Evolutionary conservation across 495 filamentous ascomycete genomes (phyloP).

Genomic region (Mytilinidion resinicola): DNA sequence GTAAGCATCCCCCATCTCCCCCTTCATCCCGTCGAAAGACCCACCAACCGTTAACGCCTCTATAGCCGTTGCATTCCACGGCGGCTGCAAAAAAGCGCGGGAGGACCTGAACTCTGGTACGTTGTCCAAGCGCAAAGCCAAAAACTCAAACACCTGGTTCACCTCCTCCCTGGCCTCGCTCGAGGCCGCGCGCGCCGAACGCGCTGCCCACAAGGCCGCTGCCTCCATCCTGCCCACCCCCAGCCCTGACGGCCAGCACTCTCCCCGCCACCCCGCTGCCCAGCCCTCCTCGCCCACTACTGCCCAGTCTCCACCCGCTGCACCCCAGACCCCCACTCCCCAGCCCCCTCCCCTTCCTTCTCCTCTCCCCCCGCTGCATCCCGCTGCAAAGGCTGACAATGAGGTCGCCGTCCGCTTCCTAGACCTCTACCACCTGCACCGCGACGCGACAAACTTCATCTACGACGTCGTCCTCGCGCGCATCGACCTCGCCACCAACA

Average conservation of each 20-base stretch:
- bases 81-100: neutral
- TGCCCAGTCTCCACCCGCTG: no score
- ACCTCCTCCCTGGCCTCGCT: neutral
- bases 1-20: slow-evolving; percentile 2
- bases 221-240: neutral
- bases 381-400: neutral
- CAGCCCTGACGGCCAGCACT: neutral
- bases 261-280: neutral
- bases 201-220: neutral
- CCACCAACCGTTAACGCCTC: neutral
- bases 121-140: slow-evolving; percentile 7
- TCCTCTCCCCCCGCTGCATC: neutral
- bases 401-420: neutral
- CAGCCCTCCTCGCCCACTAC: neutral
- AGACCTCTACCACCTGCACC: slow-evolving; percentile 47
- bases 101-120: slow-evolving; percentile 26
- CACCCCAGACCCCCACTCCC: neutral
- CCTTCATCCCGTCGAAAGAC: neutral
- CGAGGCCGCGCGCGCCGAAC: neutral
- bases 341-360: neutral
- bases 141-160: neutral
- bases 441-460: slow-evolving; percentile 42
- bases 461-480: slow-evolving; percentile 46
- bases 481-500: slow-evolving; percentile 36
- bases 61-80: neutral